Evolutionary conservation across 768 basidiomycete genomes (phyloP).

Genomic region (Lyophyllum atratum): DNA sequence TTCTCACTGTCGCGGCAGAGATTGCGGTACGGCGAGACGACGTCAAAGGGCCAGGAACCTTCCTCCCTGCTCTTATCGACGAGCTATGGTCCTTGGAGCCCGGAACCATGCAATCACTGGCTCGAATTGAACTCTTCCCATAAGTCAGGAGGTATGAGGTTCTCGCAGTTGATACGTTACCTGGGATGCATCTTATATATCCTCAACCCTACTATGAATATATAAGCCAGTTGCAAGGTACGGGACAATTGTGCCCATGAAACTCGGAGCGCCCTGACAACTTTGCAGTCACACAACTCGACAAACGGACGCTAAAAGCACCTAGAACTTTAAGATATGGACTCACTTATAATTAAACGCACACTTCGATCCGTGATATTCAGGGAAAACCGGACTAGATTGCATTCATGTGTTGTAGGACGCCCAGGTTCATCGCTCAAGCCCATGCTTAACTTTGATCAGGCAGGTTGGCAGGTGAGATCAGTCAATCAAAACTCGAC

Average conservation of each 20-base stretch:
- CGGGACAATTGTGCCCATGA: not conserved
- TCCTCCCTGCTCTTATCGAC: slow-evolving; percentile 66
- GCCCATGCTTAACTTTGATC: not conserved
- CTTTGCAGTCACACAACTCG: not conserved
- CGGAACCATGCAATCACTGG: slow-evolving; percentile 29
- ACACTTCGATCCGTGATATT: no score
- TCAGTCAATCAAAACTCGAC: not conserved
- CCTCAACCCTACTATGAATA: not conserved
- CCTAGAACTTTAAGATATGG: not conserved
- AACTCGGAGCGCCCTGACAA: not conserved
- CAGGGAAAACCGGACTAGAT: no score
- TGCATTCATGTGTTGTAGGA: no score
- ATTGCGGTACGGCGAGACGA: slow-evolving; percentile 48
- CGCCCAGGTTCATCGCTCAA: no score
- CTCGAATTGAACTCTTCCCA: slow-evolving; percentile 31
- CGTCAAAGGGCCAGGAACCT: slow-evolving; percentile 65
- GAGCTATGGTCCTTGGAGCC: slow-evolving; percentile 44
- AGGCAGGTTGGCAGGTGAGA: not conserved
- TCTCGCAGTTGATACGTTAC: not conserved
- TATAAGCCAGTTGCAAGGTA: not conserved
- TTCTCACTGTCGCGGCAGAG: slow-evolving; percentile 64
- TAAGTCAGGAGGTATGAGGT: not conserved
- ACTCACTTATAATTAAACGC: no score
- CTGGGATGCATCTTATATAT: not conserved
- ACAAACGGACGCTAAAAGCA: not conserved